phyloP scores from a whole-genome alignment of 371 early-diverging fungal genomes.

The Mortierella sp. region DNA sequence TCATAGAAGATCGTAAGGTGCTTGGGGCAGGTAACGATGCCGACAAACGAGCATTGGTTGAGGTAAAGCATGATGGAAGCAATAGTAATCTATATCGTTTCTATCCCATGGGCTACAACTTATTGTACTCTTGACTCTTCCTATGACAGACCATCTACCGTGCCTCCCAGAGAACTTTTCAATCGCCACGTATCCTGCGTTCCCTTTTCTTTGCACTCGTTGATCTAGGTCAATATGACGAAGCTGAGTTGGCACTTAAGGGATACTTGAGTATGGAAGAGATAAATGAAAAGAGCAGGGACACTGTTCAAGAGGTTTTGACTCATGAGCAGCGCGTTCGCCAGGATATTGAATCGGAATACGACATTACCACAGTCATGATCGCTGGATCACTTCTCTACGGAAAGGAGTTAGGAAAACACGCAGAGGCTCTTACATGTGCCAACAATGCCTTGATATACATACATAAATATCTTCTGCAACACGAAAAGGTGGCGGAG shows the following conservation, averaged over 20 bases:
- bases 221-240: conserved; percentile 77
- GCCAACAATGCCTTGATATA: conserved; percentile 60
- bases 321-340: conserved; percentile 44
- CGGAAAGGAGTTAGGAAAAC: conserved; percentile 61
- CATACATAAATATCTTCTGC: conserved; percentile 49
- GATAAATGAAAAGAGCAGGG: conserved; percentile 41
- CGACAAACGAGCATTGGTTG: conserved; percentile 63
- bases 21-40: conserved; percentile 60
- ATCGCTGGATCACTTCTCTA: conserved; percentile 64
- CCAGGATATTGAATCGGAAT: conserved; percentile 41
- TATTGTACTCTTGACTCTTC: not conserved
- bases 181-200: conserved; percentile 78
- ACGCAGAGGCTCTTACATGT: conserved; percentile 62
- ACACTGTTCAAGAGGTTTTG: conserved; percentile 15
- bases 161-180: conserved; percentile 75
- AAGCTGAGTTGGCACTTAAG: conserved; percentile 76
- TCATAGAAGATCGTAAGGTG: conserved; percentile 70
- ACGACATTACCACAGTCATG: conserved; percentile 60
- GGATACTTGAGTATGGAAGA: conserved; percentile 73
- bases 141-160: conserved; percentile 68
- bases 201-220: conserved; percentile 72
- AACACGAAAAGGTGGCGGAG: conserved; percentile 22
- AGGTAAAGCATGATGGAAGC: conserved; percentile 39
- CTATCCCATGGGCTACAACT: not conserved
- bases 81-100: not conserved